Conservation (phyloP, 2,329 filamentous ascomycete genomes). For the Clarireedia monteithiana region DNA sequence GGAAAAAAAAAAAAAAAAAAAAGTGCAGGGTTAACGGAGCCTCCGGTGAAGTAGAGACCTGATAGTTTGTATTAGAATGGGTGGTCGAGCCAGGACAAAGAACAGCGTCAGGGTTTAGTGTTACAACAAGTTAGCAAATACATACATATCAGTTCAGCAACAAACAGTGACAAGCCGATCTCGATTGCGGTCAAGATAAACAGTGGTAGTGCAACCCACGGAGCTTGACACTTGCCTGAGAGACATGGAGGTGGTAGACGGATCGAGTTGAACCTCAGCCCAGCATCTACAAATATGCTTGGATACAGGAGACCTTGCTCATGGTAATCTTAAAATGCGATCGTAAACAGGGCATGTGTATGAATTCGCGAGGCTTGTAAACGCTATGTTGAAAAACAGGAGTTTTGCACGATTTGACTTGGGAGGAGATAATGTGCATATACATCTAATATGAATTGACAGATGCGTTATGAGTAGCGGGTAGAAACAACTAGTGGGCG, state of each 20-base stretch:
- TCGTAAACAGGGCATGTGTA: too few relatives aligned
- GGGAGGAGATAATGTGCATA: too few relatives aligned
- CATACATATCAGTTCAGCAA: slow-evolving; percentile 32
- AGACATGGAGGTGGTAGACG: neutral
- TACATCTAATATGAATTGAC: too few relatives aligned
- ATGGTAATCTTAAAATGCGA: too few relatives aligned
- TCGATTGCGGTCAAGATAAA: slow-evolving; percentile 32
- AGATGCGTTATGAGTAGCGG: too few relatives aligned
- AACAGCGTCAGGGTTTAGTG: slow-evolving; percentile 38
- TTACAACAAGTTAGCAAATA: slow-evolving; percentile 31
- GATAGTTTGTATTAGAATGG: neutral
- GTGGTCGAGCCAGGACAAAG: neutral
- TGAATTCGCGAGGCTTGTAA: too few relatives aligned
- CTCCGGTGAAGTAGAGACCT: neutral
- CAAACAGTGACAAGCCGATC: slow-evolving; percentile 39
- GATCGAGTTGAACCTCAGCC: too few relatives aligned
- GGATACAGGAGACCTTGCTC: too few relatives aligned
- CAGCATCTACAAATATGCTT: too few relatives aligned
- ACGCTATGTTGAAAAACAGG: too few relatives aligned
- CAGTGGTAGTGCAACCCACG: neutral
- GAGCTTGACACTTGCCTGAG: neutral
- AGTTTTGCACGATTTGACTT: too few relatives aligned
- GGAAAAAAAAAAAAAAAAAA: slow-evolving; percentile 41
- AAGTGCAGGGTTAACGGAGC: slow-evolving; percentile 17
- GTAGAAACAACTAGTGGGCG: too few relatives aligned